Conservation (phyloP, 169 alveolate species). For the Plasmodium cynomolgi region DNA sequence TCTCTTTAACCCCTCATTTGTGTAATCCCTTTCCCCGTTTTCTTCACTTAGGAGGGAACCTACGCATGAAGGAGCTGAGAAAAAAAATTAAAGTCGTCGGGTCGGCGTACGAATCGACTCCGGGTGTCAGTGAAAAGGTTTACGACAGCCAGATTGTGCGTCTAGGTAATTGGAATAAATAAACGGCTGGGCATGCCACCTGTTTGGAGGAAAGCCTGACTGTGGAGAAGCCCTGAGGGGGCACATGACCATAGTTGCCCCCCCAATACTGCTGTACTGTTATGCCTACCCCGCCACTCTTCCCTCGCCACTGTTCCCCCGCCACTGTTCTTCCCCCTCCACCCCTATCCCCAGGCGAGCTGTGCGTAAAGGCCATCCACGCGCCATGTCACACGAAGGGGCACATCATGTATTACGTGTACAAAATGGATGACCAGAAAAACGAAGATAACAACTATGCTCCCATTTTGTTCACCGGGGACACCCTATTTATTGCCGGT, state of each 20-base stretch:
- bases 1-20: not conserved
- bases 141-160: constrained; percentile 83
- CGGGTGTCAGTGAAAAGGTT: constrained; percentile 88
- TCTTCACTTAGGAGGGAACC: constrained; percentile 87
- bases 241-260: not conserved
- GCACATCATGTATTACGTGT: constrained; percentile 91
- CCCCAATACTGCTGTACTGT: not conserved
- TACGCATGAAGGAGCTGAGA: constrained; percentile 76
- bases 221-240: not conserved
- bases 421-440: constrained; percentile 47
- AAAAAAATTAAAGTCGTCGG: constrained; percentile 89
- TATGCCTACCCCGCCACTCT: no score
- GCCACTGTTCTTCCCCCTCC: not conserved
- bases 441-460: constrained; percentile 51
- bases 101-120: constrained; percentile 90
- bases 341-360: constrained; percentile 71
- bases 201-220: not conserved
- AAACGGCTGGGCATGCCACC: not conserved
- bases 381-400: constrained; percentile 98
- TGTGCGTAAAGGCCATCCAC: constrained; percentile 85
- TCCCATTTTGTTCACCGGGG: constrained; percentile 89
- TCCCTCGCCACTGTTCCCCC: not conserved
- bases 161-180: constrained; percentile 46
- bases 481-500: constrained; percentile 95
- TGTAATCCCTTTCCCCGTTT: not conserved